phyloP scores from a whole-genome alignment of 73 alveolate genomes.

The Effrenium voratum region DNA sequence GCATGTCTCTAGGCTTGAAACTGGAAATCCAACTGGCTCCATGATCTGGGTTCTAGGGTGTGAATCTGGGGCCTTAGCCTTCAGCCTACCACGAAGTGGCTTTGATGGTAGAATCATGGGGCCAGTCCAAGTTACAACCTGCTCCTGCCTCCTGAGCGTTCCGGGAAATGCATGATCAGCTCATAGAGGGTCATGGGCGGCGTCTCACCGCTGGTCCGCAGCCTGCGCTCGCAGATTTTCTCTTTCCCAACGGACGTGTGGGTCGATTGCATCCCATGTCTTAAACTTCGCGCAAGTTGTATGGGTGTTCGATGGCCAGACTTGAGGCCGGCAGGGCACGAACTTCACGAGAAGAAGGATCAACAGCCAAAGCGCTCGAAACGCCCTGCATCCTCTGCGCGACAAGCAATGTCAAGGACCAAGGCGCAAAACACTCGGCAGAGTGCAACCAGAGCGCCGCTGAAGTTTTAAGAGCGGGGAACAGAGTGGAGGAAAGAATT shows the following conservation, averaged over 20 bases:
- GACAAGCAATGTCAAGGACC: too few relatives aligned
- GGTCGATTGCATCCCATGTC: too few relatives aligned
- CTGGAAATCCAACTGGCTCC: not conserved
- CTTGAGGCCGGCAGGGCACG: not conserved
- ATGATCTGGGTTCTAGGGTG: not conserved
- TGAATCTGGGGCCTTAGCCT: not conserved
- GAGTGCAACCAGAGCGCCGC: too few relatives aligned
- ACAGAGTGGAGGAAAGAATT: too few relatives aligned
- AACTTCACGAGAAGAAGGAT: not conserved
- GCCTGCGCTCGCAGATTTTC: too few relatives aligned
- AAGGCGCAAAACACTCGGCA: too few relatives aligned
- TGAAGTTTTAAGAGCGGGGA: too few relatives aligned
- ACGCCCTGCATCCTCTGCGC: too few relatives aligned
- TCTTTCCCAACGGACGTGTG: too few relatives aligned
- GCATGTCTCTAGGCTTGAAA: not conserved
- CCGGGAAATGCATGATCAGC: conserved; percentile 29
- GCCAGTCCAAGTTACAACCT: not conserved
- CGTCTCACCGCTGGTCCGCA: conserved; percentile 64
- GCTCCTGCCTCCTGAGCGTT: not conserved
- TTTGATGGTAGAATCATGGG: not conserved
- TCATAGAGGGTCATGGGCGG: conserved; percentile 75
- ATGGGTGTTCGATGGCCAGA: too few relatives aligned
- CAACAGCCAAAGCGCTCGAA: not conserved
- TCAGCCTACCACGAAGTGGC: too few relatives aligned
- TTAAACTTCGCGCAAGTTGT: too few relatives aligned